Base-by-base conservation (phyloP, 169 alveolate genomes). In the Theileria orientalis region DNA sequence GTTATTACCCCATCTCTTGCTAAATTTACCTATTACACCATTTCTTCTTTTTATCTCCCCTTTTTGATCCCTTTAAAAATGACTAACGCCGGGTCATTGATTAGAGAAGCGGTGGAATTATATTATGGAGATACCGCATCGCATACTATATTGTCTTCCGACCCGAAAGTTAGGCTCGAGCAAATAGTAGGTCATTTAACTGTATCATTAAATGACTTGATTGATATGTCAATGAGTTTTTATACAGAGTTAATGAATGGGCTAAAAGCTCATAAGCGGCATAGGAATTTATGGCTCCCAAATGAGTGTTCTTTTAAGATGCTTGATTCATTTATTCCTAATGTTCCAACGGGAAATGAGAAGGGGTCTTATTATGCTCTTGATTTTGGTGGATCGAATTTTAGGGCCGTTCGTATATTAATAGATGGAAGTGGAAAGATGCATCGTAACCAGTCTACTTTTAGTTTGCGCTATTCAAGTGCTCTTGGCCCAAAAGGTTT, bases 331-430 rank as follows among this genome's bases (percentile, higher is more conserved):
- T 93, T 91, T 73, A 90, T 94, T 29, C 40, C 91, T 42, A 51
- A 54, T 27, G 59, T 90, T 23, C 96, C 97, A 1, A 92, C 94
- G 6, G 97, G 97, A 0, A 78, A 78, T 37, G 97, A 94, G 76
- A 85, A 41, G 33, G 97, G 97, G 27, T 90, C 90, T 14, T 92
- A 83, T 75, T 94, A 93, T 69, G 96, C 97, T 19, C 75, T 94
- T 16, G 97, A 94, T 68, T 93, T 94, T 69, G 97, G 97, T 16
- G 97, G 97, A 5, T 85, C 97, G 9, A 92, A 91, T 57, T 83
- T 90, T 37, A 40, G 97, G 30, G 92, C 95, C 21, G 97, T 93
- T 7, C 74, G 97, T 47, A 87, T 92, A 42, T 75, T 86, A 16
- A 69, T 94, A 47, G 71, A 69, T 32, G 97, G 97, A 14, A 68